Base-by-base conservation (phyloP, 208 protist genomes). In the Acanthamoeba divionensis region DNA sequence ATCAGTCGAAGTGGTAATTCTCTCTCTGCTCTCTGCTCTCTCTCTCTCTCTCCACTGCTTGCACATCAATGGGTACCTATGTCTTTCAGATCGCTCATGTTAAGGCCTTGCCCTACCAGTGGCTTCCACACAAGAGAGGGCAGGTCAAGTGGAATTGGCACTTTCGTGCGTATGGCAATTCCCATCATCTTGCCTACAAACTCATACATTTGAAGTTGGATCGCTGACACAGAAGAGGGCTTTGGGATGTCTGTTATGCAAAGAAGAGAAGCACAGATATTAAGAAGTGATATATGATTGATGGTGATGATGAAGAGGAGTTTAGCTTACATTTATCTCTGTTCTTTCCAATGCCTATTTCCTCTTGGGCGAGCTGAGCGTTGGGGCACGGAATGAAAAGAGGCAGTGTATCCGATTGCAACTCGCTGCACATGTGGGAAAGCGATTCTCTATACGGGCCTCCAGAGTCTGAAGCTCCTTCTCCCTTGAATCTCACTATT, bases 141-240 rank as follows among this genome's bases (percentile, higher is more conserved):
- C 31, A 93, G 44, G 55, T 93, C 71, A 29, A 93, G 67, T 31
- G 75, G 63, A 15, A 99, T 54, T 5, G 79, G 79, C 52, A 41
- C 21, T 60, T 88, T 88, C 8, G 94, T 96, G 75, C 97, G 95
- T 66, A 99, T 90, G 33, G 96, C 97, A 52, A 97, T 95, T 60
- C 97, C 98, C 97, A 99, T 98, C 54, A 99, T 91, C 24, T 52
- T 80, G 2, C 93, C 93, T 21, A 95, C 18, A 47, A 95, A 92
- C 50, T 66, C 75, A 55, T 92, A 93, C 90, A 93, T 91, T 21
- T 62, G 31, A 15, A 93, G 45, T 2, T 93, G 89, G n/a, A 89
- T 24, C 38, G 79, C 18, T 38, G 67, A 67, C 31, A 33, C 41
- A 15, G 90, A 50, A 29, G 63, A 65, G 15, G 91, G 91, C n/a